phyloP scores from a whole-genome alignment of 345 rosid genomes.

The Mallotus nudiflorus region DNA sequence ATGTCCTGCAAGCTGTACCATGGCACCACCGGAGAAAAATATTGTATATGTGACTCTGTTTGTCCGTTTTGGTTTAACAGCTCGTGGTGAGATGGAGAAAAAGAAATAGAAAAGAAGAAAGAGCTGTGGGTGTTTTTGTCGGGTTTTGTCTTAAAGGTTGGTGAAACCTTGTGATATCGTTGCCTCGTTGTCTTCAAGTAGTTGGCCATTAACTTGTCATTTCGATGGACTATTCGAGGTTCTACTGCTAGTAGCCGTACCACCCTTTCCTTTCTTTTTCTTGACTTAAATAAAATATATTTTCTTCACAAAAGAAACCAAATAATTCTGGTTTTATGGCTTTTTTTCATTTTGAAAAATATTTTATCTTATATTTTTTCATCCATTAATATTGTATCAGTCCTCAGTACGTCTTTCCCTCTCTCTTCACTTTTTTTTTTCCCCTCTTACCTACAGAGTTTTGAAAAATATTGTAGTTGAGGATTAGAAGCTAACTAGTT shows the following conservation, averaged over 20 bases:
- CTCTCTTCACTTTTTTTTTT: background rate
- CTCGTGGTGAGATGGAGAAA: constrained; percentile 37
- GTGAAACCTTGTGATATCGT: constrained; percentile 34
- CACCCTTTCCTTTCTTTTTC: background rate
- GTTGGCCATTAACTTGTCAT: constrained; percentile 35
- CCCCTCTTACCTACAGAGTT: constrained; percentile 3
- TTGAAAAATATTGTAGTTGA: background rate
- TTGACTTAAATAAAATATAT: background rate
- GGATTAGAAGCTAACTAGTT: background rate
- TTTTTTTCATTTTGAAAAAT: too few relatives aligned
- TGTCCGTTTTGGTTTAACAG: constrained; percentile 7
- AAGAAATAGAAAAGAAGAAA: too few relatives aligned
- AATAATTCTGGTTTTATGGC: background rate
- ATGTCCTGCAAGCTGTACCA: constrained; percentile 27
- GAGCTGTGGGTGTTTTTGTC: constrained; percentile 24
- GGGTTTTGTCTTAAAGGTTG: constrained; percentile 15
- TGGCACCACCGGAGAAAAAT: background rate
- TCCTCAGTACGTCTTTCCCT: background rate
- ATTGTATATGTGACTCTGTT: background rate
- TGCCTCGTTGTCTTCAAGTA: constrained; percentile 29
- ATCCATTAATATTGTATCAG: background rate
- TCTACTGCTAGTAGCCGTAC: too few relatives aligned
- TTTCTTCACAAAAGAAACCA: background rate
- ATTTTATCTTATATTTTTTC: background rate
- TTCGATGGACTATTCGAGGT: constrained; percentile 10